Percentiles rank a stretch among this genome's conserved stretches.
Evolutionary conservation across 1,284 basidiomycete genomes (phyloP).

Genomic region (Trametes versicolor): DNA sequence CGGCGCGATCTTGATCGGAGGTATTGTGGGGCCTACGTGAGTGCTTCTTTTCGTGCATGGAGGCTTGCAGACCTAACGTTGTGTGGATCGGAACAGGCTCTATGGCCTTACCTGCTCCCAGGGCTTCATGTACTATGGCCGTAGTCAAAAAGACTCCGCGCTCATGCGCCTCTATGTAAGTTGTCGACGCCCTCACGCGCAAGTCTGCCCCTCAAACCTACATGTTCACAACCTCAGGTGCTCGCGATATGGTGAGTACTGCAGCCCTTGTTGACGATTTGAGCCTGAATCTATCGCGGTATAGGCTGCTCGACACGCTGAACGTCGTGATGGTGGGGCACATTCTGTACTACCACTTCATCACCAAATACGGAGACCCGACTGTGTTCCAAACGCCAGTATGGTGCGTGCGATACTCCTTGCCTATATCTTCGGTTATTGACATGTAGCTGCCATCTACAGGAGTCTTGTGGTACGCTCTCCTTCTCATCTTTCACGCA

Average conservation of each 20-base stretch:
- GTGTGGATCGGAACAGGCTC: neutral
- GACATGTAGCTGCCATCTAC: neutral
- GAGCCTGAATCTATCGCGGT: neutral
- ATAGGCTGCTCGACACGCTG: constrained; percentile 32
- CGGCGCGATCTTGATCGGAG: constrained; percentile 22
- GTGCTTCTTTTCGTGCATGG: neutral
- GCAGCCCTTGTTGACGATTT: neutral
- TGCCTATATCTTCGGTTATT: neutral
- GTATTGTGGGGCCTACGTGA: constrained; percentile 22
- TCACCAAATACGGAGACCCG: constrained; percentile 31
- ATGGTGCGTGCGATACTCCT: constrained; percentile 20
- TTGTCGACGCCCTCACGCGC: too few species aligned
- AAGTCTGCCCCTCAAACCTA: neutral
- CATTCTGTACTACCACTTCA: constrained; percentile 33
- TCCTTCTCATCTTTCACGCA: neutral
- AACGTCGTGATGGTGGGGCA: constrained; percentile 31
- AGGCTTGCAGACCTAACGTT: neutral
- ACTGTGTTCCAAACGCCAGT: constrained; percentile 23
- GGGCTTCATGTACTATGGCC: constrained; percentile 31
- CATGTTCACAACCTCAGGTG: constrained; percentile 13
- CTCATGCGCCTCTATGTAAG: constrained; percentile 23
- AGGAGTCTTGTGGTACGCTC: constrained; percentile 39
- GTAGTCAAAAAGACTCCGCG: constrained; percentile 17
- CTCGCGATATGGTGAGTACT: constrained; percentile 24
- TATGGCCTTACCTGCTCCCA: constrained; percentile 35